A percentile compares a stretch with the other conserved stretches of the same genome.
Conservation (phyloP, 805 yeast genomes). For the Ogataea trehaloabstinens region DNA sequence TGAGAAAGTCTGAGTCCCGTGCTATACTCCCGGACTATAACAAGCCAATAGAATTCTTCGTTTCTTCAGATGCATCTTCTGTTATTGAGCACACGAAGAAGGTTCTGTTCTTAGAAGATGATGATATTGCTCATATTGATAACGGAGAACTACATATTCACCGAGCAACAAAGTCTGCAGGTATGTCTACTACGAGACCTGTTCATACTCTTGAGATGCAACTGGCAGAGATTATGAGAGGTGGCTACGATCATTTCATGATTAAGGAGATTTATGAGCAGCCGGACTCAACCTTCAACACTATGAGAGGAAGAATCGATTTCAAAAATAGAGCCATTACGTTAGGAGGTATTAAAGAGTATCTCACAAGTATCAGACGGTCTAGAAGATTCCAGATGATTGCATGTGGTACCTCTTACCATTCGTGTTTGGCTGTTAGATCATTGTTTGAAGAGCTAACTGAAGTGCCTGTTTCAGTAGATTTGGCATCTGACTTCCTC, state of each 20-base stretch:
- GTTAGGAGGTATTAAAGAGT: constrained; percentile 86
- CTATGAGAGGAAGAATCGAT: constrained; percentile 99
- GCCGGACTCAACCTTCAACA: constrained; percentile 96
- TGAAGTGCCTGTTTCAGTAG: constrained; percentile 90
- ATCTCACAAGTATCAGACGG: constrained; percentile 85
- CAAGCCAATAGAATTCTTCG: constrained; percentile 88
- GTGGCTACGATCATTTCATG: constrained; percentile 95
- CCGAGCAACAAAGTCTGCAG: constrained; percentile 85
- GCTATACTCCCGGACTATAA: constrained; percentile 94
- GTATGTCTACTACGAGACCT: constrained; percentile 90
- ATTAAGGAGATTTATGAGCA: constrained; percentile 98
- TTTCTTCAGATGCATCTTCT: constrained; percentile 96
- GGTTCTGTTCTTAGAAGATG: constrained; percentile 94
- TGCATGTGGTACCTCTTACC: constrained; percentile 99
- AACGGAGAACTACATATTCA: constrained; percentile 98
- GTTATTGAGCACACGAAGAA: constrained; percentile 96
- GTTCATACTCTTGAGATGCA: constrained; percentile 97
- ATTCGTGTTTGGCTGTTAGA: constrained; percentile 96
- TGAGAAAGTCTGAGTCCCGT: constrained; percentile 62
- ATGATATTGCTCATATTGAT: constrained; percentile 96
- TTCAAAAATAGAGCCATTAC: constrained; percentile 74
- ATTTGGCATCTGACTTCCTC: constrained; percentile 89
- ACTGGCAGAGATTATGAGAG: constrained; percentile 97
- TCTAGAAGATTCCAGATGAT: constrained; percentile 96
- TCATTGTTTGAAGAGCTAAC: constrained; percentile 95